These are phyloP conservation scores for Sergeia podlipaevii DNA, from an alignment of 208 protist species.

Conservation along the genomic window DNA sequence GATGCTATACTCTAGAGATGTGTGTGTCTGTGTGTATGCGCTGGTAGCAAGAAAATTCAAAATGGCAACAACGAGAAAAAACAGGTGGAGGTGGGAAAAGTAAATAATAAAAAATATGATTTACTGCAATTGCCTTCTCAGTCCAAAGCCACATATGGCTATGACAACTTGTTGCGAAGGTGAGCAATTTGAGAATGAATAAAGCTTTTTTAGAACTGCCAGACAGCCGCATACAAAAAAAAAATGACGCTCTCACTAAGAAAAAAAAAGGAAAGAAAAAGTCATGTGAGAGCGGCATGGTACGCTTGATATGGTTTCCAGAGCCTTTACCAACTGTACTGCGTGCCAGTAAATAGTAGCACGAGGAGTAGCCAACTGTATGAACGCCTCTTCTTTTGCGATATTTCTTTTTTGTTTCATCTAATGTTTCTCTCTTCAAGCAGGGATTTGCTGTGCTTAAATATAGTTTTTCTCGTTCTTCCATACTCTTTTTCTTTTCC, in stretches of 20 bases:
- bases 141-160: not conserved
- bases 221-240: conserved; percentile 3
- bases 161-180: not conserved
- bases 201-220: not conserved
- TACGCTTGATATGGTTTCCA: no score
- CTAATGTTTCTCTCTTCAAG: no score
- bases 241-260: not conserved
- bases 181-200: not conserved
- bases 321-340: no score
- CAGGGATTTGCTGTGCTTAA: no score
- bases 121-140: not conserved
- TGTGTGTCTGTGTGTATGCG: no score
- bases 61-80: not conserved
- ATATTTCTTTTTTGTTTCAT: not conserved
- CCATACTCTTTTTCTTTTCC: no score
- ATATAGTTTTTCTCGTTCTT: no score
- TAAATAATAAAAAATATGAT: not conserved
- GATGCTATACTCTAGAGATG: not conserved
- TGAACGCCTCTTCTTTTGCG: not conserved
- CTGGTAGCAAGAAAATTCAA: not conserved
- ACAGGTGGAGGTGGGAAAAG: not conserved
- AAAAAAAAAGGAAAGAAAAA: conserved; percentile 12
- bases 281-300: not conserved
- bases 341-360: not conserved
- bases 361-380: not conserved